Conservation (phyloP, 768 basidiomycete species). For the Auricularia cornea region DNA sequence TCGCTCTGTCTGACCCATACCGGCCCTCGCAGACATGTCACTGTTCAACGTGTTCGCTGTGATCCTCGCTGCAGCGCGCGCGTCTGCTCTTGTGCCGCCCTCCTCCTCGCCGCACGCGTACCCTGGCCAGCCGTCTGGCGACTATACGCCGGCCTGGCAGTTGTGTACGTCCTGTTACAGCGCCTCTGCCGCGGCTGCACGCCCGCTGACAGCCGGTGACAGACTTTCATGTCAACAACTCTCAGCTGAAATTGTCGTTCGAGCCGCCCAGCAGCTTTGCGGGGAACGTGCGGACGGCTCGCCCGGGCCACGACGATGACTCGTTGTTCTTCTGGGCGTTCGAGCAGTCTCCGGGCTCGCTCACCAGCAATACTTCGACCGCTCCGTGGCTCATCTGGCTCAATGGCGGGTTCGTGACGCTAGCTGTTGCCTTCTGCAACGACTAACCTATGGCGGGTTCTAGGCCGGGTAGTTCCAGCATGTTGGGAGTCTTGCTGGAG, state of each 20-base stretch:
- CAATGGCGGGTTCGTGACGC: neutral
- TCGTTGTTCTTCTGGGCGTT: neutral
- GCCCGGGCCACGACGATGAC: neutral
- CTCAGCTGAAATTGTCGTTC: neutral
- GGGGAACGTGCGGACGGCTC: neutral
- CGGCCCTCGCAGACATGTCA: neutral
- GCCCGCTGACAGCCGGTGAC: neutral
- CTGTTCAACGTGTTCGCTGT: neutral
- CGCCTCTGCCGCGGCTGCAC: neutral
- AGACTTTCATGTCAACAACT: neutral
- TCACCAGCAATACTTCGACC: neutral
- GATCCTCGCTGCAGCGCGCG: neutral
- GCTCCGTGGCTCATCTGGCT: neutral
- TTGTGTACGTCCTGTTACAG: neutral
- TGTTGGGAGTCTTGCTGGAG: neutral
- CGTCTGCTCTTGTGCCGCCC: neutral
- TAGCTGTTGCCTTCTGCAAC: neutral
- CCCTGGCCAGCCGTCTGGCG: neutral
- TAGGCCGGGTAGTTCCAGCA: neutral
- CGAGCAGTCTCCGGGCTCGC: neutral
- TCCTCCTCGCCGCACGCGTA: neutral
- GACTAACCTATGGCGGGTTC: neutral
- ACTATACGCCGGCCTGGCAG: neutral
- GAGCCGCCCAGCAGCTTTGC: neutral
- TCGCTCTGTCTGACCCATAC: neutral